Evolutionary conservation across 106 monocot species (phyloP).

Genomic region (Hemerocallis citrina): DNA sequence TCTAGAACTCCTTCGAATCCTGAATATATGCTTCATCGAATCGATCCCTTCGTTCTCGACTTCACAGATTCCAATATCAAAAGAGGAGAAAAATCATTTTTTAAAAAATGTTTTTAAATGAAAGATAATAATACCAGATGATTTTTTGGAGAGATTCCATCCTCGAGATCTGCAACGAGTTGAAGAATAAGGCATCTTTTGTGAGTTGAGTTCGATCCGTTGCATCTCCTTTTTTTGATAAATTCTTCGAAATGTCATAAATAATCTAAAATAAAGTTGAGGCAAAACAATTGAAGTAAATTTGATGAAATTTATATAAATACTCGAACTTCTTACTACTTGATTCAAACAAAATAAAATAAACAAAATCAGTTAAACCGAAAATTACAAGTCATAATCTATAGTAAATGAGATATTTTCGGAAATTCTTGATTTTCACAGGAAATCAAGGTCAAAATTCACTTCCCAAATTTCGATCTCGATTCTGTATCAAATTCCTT

Average conservation of each 20-base stretch:
- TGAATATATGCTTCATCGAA: background rate
- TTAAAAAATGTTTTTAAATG: background rate
- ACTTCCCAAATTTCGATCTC: background rate
- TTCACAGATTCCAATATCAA: background rate
- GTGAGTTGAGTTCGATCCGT: background rate
- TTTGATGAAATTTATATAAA: background rate
- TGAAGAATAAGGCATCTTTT: background rate
- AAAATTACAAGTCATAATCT: too few species aligned
- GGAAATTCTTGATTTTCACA: background rate
- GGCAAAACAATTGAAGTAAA: background rate
- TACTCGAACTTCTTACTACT: background rate
- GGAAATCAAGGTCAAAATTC: background rate
- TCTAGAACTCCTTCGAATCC: background rate
- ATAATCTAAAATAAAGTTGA: background rate
- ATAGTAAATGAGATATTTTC: too few species aligned
- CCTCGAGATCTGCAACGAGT: background rate
- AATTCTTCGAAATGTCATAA: background rate
- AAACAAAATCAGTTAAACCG: too few species aligned
- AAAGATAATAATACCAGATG: background rate
- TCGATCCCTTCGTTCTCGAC: slow-evolving; percentile 2
- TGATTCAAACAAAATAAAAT: too few species aligned
- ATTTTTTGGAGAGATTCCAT: background rate
- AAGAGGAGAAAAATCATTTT: background rate
- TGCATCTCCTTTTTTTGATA: background rate
- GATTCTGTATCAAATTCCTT: background rate